A percentile compares a stretch with the other conserved stretches of the same genome.
Conservation (phyloP, 2,329 filamentous ascomycete genomes). For the Fusarium humuli region DNA sequence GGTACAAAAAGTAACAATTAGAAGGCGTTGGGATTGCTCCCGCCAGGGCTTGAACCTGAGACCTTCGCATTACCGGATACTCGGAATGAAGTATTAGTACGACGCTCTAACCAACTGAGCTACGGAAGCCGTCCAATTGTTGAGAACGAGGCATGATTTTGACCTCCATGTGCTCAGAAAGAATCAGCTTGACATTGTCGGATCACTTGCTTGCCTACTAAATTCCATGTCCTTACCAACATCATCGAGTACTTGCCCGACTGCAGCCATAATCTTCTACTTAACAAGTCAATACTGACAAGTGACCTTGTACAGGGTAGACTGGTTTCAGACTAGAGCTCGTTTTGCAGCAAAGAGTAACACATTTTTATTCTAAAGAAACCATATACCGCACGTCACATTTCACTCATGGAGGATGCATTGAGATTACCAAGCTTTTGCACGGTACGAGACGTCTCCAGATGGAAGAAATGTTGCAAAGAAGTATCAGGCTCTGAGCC, state of each 20-base stretch:
- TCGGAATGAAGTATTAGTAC: conserved; percentile 48
- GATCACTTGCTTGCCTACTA: not conserved
- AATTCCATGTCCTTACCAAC: not conserved
- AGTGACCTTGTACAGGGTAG: not conserved
- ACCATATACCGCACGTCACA: not conserved
- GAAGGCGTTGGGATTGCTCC: conserved; percentile 46
- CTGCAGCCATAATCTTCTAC: not conserved
- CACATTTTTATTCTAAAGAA: not conserved
- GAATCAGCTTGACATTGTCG: not conserved
- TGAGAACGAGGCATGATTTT: accelerated
- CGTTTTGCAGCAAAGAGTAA: not conserved
- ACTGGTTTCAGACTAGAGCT: not conserved
- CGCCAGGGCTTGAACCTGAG: conserved; percentile 51
- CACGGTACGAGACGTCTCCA: not conserved
- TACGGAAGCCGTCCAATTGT: conserved; percentile 47
- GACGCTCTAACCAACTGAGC: conserved; percentile 52
- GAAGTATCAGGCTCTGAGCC: not conserved
- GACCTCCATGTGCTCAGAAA: accelerated
- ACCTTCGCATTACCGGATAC: conserved; percentile 48
- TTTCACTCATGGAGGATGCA: not conserved
- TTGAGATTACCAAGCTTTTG: not conserved
- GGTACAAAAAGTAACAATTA: conserved; percentile 30
- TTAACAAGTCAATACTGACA: not conserved
- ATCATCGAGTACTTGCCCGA: not conserved
- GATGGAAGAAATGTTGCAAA: not conserved